Percentiles rank a stretch among this genome's conserved stretches.
Evolutionary conservation across 805 yeast species (phyloP).

Genomic region (Saccharomycopsis fibuligera): DNA sequence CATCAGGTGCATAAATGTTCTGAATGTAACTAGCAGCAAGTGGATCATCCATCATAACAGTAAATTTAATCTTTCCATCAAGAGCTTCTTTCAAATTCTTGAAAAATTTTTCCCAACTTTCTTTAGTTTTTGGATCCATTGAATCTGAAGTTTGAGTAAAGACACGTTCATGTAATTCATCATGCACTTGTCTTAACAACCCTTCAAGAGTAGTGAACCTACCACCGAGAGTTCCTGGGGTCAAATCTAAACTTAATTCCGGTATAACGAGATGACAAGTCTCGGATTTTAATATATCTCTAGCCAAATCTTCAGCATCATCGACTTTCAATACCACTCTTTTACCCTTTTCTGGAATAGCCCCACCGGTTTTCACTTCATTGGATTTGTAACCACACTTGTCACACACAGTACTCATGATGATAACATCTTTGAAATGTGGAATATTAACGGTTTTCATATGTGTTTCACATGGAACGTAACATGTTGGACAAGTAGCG

Average conservation of each 20-base stretch:
- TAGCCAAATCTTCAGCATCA: constrained; percentile 77
- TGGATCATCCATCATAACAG: constrained; percentile 89
- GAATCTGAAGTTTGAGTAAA: constrained; percentile 84
- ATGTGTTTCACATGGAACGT: constrained; percentile 76
- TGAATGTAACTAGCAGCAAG: constrained; percentile 92
- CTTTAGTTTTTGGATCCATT: constrained; percentile 71
- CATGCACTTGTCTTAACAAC: constrained; percentile 77
- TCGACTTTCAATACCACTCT: constrained; percentile 70
- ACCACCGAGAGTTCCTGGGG: constrained; percentile 96
- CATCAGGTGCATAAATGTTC: constrained; percentile 98
- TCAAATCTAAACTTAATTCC: constrained; percentile 82
- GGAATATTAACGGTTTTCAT: constrained; percentile 97
- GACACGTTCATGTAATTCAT: constrained; percentile 81
- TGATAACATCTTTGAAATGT: constrained; percentile 93
- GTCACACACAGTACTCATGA: constrained; percentile 92
- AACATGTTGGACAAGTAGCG: constrained; percentile 91
- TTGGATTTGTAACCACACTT: constrained; percentile 93
- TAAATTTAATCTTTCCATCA: constrained; percentile 76
- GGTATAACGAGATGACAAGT: constrained; percentile 84
- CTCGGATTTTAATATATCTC: constrained; percentile 93
- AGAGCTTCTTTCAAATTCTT: constrained; percentile 68
- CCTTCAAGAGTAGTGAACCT: constrained; percentile 98
- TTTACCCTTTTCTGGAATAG: constrained; percentile 80
- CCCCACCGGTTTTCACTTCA: constrained; percentile 98
- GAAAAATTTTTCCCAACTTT: constrained; percentile 81